Base-by-base conservation (phyloP, 2,329 filamentous ascomycete genomes). In the Daldinia eschscholtzii region DNA sequence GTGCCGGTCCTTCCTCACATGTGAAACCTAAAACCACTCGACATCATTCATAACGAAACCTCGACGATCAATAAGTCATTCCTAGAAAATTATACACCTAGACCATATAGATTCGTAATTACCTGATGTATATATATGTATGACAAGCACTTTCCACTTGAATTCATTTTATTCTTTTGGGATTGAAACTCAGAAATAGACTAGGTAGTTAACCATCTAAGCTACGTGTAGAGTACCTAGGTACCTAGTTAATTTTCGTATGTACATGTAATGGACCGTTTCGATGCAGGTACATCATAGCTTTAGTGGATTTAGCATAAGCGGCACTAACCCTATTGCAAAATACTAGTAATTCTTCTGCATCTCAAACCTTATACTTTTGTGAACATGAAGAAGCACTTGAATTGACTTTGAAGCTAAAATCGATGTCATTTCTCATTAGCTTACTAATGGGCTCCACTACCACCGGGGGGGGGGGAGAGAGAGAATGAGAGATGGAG, bases 21-120 rank as follows among this genome's bases (percentile, higher is more conserved):
- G 67, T 70, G 70, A 71, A 68, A 57, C 42, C 26, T 70, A 67
- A 71, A 68, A 57, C 42, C 26, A 64, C 13, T 60, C 12, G 39
- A 23, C 39, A 46, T 53, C 28, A 41, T 20, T n/a, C 23, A 6
- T 20, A 60, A 28, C 48, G 37, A 62, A 61, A 6, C 20, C 26
- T 30, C 42, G 39, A 60, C 23, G 18, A 65, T 23, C 12, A 12
- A 39, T 39, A 41, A 65, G n/a, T 35, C 42, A 18, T 13, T 41
- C 10, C 33, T 39, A 13, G 13, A 53, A 53, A 39, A 15, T 4
- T 39, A 39, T 15, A 4, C 3, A 3, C 12, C 10, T 39, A 13
- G 12, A 39, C 35, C 13, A 13, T 15, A 39, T 39, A 13, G 35
- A 39, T 13, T 39, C 13, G 15, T 39, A 39, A 15, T 39, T 39